phyloP scores from a whole-genome alignment of 192 early-diverging fungal genomes.

The Linnemannia elongata region DNA sequence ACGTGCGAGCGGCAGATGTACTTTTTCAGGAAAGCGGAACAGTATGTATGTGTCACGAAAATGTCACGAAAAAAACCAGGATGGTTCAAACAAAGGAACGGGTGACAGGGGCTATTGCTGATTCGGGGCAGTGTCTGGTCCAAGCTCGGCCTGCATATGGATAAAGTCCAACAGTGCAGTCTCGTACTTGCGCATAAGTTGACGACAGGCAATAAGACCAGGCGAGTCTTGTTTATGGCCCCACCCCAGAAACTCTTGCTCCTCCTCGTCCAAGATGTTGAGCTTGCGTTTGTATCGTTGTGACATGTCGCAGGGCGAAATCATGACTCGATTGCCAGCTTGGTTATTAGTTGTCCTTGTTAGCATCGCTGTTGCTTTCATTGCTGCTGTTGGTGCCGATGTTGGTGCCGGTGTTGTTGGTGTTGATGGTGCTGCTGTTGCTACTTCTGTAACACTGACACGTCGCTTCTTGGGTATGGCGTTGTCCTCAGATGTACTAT shows the following conservation, averaged over 20 bases:
- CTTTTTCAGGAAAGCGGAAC: too few species aligned
- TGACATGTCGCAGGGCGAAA: constrained; percentile 2
- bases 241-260: constrained; percentile 1
- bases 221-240: not conserved
- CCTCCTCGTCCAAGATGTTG: constrained; percentile 1
- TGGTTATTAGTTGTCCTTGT: not conserved
- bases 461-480: not conserved
- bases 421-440: not conserved
- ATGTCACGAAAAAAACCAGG: too few species aligned
- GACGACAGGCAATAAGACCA: not conserved
- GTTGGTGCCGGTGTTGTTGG: not conserved
- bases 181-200: not conserved
- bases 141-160: not conserved
- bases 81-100: not conserved
- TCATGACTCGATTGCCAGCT: not conserved
- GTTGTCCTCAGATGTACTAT: not conserved
- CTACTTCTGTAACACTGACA: not conserved
- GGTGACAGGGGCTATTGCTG: not conserved
- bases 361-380: not conserved
- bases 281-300: constrained; percentile 3
- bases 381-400: not conserved
- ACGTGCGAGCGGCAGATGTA: too few species aligned
- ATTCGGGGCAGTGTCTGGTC: not conserved
- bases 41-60: too few species aligned
- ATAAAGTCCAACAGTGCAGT: not conserved